Evolutionary conservation across 192 early-diverging fungal genomes (phyloP), one percentile per base, ranked within the genome.

Genomic region (Backusella tuberculispora): DNA sequence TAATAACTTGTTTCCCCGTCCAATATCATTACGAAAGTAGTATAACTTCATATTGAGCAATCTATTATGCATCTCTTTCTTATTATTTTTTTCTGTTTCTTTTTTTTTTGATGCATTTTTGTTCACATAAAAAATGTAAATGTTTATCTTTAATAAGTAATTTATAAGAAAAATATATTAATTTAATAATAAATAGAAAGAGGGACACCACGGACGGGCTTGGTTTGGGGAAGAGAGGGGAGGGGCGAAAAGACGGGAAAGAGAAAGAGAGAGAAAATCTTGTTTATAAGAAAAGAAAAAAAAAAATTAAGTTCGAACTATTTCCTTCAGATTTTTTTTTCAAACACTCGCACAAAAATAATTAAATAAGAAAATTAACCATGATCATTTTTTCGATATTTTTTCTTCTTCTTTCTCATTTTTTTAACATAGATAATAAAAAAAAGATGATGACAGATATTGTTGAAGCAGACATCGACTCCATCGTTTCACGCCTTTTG

Each of bases 401-500:
- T 50, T 56, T 60, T 34, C 48, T n/a, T n/a, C n/a, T 50, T 9
- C 48, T 7, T 19, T n/a, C 10, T 60, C 9, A 9, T 24, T 60
- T 60, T 12, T 4, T 26, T 26, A 60, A 60, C 21, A 53, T 19
- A 53, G 7, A 60, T 60, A 60, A 24, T 26, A 26, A 60, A 60
- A 53, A 53, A 6, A 56, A 60, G 4, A 60, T 60, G 21, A 88
- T 88, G 87, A 79, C 84, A 69, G 87, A 88, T 69, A 66, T 26
- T n/a, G 53, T 60, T 60, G 53, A 88, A 71, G 91, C 92, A 76
- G 93, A 97, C 76, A 84, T 97, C 69, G 96, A 97, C 82, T 92
- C 92, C 26, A 91, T 97, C 65, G 96, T 97, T 83, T 92, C 94
- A 74, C 84, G 96, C 67, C 89, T 97, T 50, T 85, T 97, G 65